These are phyloP conservation scores for Trichophyton mentagrophytes DNA, from an alignment of 2,329 filamentous ascomycete genomes.

Conservation along the genomic window DNA sequence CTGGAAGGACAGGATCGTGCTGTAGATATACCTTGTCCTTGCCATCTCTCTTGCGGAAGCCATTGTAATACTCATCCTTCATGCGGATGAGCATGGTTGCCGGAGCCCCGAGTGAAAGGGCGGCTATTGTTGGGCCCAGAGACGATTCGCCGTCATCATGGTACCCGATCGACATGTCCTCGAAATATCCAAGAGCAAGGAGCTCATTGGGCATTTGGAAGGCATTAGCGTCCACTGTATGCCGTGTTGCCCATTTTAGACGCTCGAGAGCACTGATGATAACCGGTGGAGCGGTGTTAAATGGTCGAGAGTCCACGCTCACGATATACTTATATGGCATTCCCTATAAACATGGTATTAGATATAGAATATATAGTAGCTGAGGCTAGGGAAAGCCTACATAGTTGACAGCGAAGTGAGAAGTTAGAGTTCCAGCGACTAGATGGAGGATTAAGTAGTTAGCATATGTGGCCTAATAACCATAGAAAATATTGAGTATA, in stretches of 20 bases:
- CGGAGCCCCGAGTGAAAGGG: conserved; percentile 40
- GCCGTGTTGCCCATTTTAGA: conserved; percentile 41
- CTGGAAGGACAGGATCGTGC: conserved; percentile 22
- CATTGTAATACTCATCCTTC: conserved; percentile 38
- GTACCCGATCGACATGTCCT: conserved; percentile 43
- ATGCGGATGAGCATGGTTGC: conserved; percentile 44
- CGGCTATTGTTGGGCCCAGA: conserved; percentile 44
- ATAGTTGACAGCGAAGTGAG: conserved; percentile 40
- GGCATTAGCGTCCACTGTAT: conserved; percentile 23
- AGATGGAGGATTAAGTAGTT: neutral
- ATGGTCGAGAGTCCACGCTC: conserved; percentile 32
- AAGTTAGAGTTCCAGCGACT: conserved; percentile 30
- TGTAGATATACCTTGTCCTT: conserved; percentile 4
- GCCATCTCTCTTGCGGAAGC: conserved; percentile 12
- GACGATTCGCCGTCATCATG: conserved; percentile 48
- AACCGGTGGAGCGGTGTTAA: conserved; percentile 29
- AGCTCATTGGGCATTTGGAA: conserved; percentile 42
- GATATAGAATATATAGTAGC: neutral
- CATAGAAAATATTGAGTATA: too few species aligned
- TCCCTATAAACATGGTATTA: conserved; percentile 26
- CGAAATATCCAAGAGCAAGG: conserved; percentile 43
- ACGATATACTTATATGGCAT: conserved; percentile 50
- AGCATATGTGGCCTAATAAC: neutral
- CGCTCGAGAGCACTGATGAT: conserved; percentile 37
- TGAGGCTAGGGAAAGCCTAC: conserved; percentile 18